Evolutionary conservation across 2,329 filamentous ascomycete genomes (phyloP), one percentile per base, ranked within the genome.

Genomic region (Fusarium bactridioides): DNA sequence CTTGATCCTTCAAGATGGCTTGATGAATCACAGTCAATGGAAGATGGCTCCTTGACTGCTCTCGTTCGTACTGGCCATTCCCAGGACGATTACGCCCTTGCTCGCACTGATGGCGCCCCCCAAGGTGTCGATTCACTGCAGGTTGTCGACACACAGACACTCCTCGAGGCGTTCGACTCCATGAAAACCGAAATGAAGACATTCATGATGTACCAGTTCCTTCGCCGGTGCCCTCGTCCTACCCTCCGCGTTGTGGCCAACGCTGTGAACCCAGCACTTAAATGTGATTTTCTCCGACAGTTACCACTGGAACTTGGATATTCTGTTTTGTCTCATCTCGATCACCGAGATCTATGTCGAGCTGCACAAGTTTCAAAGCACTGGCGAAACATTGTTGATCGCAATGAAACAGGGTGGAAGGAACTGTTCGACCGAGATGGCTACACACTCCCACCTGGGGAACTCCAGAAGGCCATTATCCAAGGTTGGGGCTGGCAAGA

Each of bases 401-500:
- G 93, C 12, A 95, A 98, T 78, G 96, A 99, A 82, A 95, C 92
- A 53, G 94, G 95, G 19, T 99, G 96, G 96, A 98, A 97, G 82
- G 93, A 95, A 72, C 86, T 98, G 2, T 91, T 99, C 45, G 94
- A 97, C 69, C 87, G 86, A 3, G 94, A 98, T 79, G 94, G 94
- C 1, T 98, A 93, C 80, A 84, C 85, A 33, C 85, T 99, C 4
- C 91, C 94, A 0, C 86, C 91, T 2, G 94, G 93, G 23, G 96
- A 99, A 81, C 86, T 99, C 29, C 91, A 94, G 72, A 91, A 92
- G 75, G 95, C 96, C 35, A 94, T 98, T 61, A 85, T 86, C 45
- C 94, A 98, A 84, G 96, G 96, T 19, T 99, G 96, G 96, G 96
- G 95, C 19, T 99, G 96, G 94, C 96, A 99, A 80, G 94, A 95